Evolutionary conservation across 228 moss, liverwort and hornwort species (phyloP).

Genomic region (Sphagnum fallax): DNA sequence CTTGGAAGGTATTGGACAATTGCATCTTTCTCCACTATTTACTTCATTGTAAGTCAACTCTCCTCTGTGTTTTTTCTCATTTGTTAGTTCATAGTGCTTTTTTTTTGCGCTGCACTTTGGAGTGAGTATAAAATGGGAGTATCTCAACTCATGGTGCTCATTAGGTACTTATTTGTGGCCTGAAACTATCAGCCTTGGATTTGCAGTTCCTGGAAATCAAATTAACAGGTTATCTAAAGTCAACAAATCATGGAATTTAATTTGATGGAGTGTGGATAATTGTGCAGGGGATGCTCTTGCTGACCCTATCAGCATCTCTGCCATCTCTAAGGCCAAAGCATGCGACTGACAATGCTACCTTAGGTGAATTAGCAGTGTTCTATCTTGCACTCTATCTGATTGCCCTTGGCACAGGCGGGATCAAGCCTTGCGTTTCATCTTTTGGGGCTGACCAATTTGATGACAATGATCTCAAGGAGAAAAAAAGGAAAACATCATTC

Average conservation of each 20-base stretch:
- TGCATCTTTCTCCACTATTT: slow-evolving; percentile 45
- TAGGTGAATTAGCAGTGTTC: slow-evolving; percentile 33
- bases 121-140: background rate
- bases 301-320: slow-evolving; percentile 55
- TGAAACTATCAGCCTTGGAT: background rate
- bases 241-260: too few relatives aligned
- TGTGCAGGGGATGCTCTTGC: slow-evolving; percentile 62
- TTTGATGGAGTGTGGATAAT: background rate
- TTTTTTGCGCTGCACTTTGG: background rate
- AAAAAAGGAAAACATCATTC: slow-evolving; percentile 43
- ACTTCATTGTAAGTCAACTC: slow-evolving; percentile 24
- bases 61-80: background rate
- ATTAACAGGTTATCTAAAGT: background rate
- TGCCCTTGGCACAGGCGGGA: slow-evolving; percentile 60
- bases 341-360: slow-evolving; percentile 6
- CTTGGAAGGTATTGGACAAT: slow-evolving; percentile 75
- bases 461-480: slow-evolving; percentile 30
- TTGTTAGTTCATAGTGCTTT: background rate
- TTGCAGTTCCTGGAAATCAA: background rate
- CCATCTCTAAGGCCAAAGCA: slow-evolving; percentile 28
- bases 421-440: slow-evolving; percentile 59
- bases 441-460: slow-evolving; percentile 73
- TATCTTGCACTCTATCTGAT: slow-evolving; percentile 56
- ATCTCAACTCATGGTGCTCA: background rate
- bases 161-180: background rate